Evolutionary conservation across 192 early-diverging fungal genomes (phyloP), one percentile per base, ranked within the genome.

Genomic region (Funneliformis geosporum): DNA sequence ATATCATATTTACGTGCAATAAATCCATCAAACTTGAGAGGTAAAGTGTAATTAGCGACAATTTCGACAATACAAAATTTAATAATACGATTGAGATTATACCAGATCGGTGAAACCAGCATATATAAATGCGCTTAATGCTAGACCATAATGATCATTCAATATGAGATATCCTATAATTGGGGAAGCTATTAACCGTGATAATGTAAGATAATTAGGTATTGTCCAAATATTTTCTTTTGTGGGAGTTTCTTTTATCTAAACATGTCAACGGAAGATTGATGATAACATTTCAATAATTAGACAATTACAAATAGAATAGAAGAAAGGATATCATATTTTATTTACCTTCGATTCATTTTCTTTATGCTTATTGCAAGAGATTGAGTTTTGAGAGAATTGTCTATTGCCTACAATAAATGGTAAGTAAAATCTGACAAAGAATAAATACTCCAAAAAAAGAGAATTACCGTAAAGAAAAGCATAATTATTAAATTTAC

Each of bases 151-250:
- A 0, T 93, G 78, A 21, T 94, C 88, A 47, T 91, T 85, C 4
- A 96, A 83, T 73, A 99, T 96, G 25, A 95, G 89, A 80, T 95
- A 93, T 43, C 97, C 97, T 76, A 99, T 94, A 46, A 93, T 89
- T 7, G 97, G 97, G 23, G 96, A 89, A 16, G 93, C 81, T 23
- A 91, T 64, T 28, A 99, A 86, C 21, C 97, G 90, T 8, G 91
- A 84, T 79, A 95, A 83, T 5, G 97, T 98, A 73, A 99, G 82
- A 10, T 91, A 84, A 82, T 99, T 99, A 4, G 97, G 96, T 27
- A 98, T 83, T 3, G 95, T 99, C 80, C 94, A 92, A 60, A 99
- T 96, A 75, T 95, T 92, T 82, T 99, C 95, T 55, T 80, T 79
- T 46, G 61, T 11, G 8, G 75, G 71, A 25, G 43, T 65, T 12